Percentiles rank a stretch among this genome's conserved stretches.
These are phyloP conservation scores for Neophaeococcomyces mojaviensis DNA, from an alignment of 2,329 filamentous ascomycete genomes.

Conservation along the genomic window DNA sequence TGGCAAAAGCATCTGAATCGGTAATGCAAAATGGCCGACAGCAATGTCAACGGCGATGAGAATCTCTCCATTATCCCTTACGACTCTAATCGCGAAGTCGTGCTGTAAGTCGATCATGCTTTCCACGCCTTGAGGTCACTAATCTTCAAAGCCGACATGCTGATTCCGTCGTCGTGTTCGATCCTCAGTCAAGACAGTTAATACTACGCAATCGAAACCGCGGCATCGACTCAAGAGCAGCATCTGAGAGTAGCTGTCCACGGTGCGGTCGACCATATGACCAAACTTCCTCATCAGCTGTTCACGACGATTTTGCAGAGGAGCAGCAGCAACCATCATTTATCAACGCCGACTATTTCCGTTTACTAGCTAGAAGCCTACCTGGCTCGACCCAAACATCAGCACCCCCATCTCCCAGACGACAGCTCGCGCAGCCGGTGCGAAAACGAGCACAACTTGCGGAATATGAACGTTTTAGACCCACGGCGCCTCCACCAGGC, in stretches of 20 bases:
- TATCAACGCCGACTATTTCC: constrained; percentile 89
- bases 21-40: constrained; percentile 13
- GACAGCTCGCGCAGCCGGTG: constrained; percentile 40
- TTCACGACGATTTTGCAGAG: constrained; percentile 27
- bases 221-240: constrained; percentile 40
- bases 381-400: constrained; percentile 43
- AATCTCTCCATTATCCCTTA: constrained; percentile 22
- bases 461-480: constrained; percentile 16
- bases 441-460: constrained; percentile 23
- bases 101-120: constrained; percentile 31
- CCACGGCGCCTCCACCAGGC: constrained; percentile 39
- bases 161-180: constrained; percentile 85
- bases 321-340: constrained; percentile 52
- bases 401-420: constrained; percentile 43
- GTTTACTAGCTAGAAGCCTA: constrained; percentile 66
- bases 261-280: constrained; percentile 71
- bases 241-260: constrained; percentile 62
- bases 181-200: constrained; percentile 75
- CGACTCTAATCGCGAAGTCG: constrained; percentile 36
- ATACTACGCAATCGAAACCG: constrained; percentile 50
- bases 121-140: constrained; percentile 14
- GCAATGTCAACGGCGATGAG: constrained; percentile 1
- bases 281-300: constrained; percentile 32
- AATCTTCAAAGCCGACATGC: constrained; percentile 65
- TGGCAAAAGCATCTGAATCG: no score